Evolutionary conservation across 106 monocot genomes (phyloP).

Genomic region (Gastrodia elata): DNA sequence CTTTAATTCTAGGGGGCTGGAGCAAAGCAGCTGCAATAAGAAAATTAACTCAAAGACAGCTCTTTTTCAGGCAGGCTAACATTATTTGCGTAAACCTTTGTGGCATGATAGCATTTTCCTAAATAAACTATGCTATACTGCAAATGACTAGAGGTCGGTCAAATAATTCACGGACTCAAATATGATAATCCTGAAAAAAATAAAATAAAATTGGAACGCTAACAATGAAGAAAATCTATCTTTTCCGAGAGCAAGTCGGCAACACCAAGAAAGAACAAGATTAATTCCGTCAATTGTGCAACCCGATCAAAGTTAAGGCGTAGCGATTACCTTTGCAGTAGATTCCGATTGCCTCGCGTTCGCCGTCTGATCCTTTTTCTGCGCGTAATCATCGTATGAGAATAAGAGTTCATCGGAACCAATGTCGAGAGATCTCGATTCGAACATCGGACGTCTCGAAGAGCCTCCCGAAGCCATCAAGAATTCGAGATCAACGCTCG

Average conservation of each 20-base stretch:
- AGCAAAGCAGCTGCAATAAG: neutral
- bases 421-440: constrained; percentile 61
- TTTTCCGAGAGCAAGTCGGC: neutral
- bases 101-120: neutral
- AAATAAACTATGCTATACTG: neutral
- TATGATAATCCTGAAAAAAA: neutral
- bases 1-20: neutral
- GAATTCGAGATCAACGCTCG: neutral
- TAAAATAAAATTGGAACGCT: neutral
- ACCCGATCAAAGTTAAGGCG: neutral
- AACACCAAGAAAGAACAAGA: neutral
- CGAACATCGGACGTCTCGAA: constrained; percentile 31
- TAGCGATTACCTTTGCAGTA: constrained; percentile 37
- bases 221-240: neutral
- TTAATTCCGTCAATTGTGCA: neutral
- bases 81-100: neutral
- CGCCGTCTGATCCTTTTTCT: constrained; percentile 28
- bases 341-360: constrained; percentile 54
- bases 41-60: neutral
- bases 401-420: constrained; percentile 82
- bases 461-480: constrained; percentile 64
- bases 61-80: too few relatives aligned
- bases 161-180: neutral
- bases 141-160: neutral
- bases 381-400: constrained; percentile 62